Evolutionary conservation across 805 yeast genomes (phyloP).

Genomic region (Yarrowia sp.): DNA sequence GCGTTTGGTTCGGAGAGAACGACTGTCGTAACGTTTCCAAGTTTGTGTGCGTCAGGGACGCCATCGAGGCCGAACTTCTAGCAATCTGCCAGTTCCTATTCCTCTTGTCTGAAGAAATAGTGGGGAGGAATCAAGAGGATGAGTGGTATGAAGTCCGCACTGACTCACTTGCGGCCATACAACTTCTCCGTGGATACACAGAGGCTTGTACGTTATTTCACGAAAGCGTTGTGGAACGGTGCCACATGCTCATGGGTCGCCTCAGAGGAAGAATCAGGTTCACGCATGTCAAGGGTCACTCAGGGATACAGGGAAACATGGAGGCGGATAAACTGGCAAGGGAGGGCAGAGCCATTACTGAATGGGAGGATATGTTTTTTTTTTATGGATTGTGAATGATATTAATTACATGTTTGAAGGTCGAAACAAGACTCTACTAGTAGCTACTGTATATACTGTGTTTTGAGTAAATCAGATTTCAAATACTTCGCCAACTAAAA

Average conservation of each 20-base stretch:
- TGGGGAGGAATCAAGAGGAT: neutral
- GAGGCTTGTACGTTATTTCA: neutral
- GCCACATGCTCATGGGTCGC: neutral
- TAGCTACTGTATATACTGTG: no score
- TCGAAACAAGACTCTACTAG: no score
- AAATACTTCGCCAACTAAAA: no score
- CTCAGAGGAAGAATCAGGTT: neutral
- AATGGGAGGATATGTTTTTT: no score
- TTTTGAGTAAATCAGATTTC: no score
- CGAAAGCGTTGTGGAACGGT: neutral
- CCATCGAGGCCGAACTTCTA: neutral
- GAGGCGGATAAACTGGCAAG: neutral
- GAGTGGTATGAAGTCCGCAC: neutral
- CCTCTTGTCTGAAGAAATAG: neutral
- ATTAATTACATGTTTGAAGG: no score
- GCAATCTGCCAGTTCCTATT: neutral
- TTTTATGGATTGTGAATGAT: no score
- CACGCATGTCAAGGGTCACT: neutral
- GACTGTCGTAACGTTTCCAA: neutral
- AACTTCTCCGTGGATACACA: neutral
- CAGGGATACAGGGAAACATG: neutral
- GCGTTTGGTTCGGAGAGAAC: neutral
- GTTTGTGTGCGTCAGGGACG: no score
- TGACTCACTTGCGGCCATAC: neutral
- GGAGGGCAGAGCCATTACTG: neutral